Evolutionary conservation across 352 stramenopile genomes (phyloP).

Genomic region (Elongisporangium prolatum): DNA sequence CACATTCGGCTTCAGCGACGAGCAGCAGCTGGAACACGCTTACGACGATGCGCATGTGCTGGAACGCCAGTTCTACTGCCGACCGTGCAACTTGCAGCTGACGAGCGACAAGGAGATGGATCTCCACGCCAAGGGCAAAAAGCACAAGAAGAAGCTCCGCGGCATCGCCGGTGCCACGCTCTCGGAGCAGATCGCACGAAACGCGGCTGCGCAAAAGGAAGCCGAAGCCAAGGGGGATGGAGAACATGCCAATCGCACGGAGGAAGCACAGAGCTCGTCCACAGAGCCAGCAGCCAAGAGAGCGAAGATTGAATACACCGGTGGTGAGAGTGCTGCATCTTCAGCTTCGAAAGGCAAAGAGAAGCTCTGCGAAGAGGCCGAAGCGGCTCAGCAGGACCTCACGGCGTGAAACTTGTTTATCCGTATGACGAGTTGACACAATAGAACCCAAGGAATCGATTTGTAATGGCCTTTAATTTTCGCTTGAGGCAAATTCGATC

Average conservation of each 20-base stretch:
- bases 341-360: background rate
- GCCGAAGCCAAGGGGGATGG: background rate
- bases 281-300: background rate
- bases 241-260: background rate
- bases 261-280: background rate
- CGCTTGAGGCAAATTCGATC: too few species aligned
- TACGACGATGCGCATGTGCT: constrained; percentile 43
- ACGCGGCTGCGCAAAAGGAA: constrained; percentile 13
- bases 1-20: background rate
- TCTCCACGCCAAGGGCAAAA: constrained; percentile 74
- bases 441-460: background rate
- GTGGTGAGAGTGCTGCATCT: background rate
- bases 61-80: constrained; percentile 60
- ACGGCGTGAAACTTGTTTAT: background rate
- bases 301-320: background rate
- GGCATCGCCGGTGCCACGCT: constrained; percentile 39
- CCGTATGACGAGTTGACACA: background rate
- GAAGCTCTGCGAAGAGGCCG: background rate
- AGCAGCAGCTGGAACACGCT: constrained; percentile 18
- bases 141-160: constrained; percentile 78
- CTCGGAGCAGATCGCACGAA: constrained; percentile 38
- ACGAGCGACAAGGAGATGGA: constrained; percentile 71
- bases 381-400: background rate
- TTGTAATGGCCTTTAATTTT: background rate
- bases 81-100: constrained; percentile 62